phyloP scores from a whole-genome alignment of 2,329 filamentous ascomycete genomes.

The Aspergillus ustus region DNA sequence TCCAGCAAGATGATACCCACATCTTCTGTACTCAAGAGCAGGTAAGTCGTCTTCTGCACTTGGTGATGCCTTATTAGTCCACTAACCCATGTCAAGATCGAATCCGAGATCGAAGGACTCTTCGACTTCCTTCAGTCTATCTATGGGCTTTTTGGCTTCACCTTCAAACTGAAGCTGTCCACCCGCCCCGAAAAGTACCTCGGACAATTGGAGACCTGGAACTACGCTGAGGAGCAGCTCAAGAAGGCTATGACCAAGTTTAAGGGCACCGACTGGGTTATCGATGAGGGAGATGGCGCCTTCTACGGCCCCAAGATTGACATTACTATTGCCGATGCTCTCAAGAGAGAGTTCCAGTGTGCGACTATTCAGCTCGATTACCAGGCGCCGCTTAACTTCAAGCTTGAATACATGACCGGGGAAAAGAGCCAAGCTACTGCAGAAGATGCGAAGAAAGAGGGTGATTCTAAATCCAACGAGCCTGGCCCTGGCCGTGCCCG shows the following conservation, averaged over 20 bases:
- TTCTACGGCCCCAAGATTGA: conserved; percentile 99
- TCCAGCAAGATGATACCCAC: conserved; percentile 95
- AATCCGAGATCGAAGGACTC: conserved; percentile 75
- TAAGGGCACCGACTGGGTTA: conserved; percentile 75
- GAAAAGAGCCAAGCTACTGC: conserved; percentile 55
- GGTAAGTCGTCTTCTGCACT: conserved; percentile 33
- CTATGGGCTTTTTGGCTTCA: conserved; percentile 82
- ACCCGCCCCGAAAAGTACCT: conserved; percentile 89
- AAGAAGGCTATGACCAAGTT: conserved; percentile 81
- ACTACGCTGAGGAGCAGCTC: conserved; percentile 82
- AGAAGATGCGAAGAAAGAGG: conserved; percentile 41
- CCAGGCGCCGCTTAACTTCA: conserved; percentile 82
- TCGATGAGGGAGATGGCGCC: conserved; percentile 93
- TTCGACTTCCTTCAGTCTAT: conserved; percentile 86
- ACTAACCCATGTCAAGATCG: conserved; percentile 51
- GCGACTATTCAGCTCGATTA: conserved; percentile 96
- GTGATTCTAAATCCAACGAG: conserved; percentile 44
- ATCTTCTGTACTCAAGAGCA: conserved; percentile 91
- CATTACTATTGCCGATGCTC: conserved; percentile 87
- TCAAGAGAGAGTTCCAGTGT: conserved; percentile 84
- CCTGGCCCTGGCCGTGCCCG: conserved; percentile 50
- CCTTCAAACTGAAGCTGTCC: conserved; percentile 92
- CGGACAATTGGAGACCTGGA: conserved; percentile 84
- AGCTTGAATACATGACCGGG: conserved; percentile 81
- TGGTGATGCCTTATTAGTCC: background rate